These are phyloP conservation scores for Flaveria bidentis DNA, from an alignment of 129 eudicot genomes.

Conservation along the genomic window DNA sequence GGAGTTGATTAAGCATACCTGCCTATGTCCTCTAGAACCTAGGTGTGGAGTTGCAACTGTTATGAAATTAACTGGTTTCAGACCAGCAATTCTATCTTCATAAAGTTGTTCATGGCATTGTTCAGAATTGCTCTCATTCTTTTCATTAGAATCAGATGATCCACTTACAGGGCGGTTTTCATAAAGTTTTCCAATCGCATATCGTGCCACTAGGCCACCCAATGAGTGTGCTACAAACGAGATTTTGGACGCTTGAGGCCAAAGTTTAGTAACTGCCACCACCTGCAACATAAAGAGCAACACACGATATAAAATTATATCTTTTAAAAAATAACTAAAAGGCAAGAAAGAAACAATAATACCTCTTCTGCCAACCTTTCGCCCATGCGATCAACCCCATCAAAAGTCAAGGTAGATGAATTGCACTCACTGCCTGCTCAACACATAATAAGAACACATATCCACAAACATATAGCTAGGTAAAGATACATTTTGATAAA, in stretches of 20 bases:
- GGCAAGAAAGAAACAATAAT: slow-evolving; percentile 25
- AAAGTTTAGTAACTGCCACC: slow-evolving; percentile 49
- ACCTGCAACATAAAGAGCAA: slow-evolving; percentile 52
- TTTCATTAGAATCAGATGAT: slow-evolving; percentile 23
- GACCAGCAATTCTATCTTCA: slow-evolving; percentile 67
- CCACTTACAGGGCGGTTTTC: slow-evolving; percentile 30
- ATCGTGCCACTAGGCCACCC: slow-evolving; percentile 90
- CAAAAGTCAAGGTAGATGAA: slow-evolving; percentile 78
- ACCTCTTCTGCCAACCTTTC: slow-evolving; percentile 97
- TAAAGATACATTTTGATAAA: slow-evolving; percentile 12
- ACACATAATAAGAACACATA: slow-evolving; percentile 15
- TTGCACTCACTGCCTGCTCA: slow-evolving; percentile 87
- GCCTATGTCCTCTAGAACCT: slow-evolving; percentile 86
- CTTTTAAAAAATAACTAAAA: not conserved
- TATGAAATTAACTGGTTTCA: slow-evolving; percentile 83
- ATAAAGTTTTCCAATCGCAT: slow-evolving; percentile 75
- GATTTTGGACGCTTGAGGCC: slow-evolving; percentile 73
- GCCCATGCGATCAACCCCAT: slow-evolving; percentile 95
- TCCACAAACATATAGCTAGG: slow-evolving; percentile 6
- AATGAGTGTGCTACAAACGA: slow-evolving; percentile 90
- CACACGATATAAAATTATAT: not conserved
- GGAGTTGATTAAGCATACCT: slow-evolving; percentile 44
- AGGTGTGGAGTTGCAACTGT: slow-evolving; percentile 95
- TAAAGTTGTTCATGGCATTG: slow-evolving; percentile 26
- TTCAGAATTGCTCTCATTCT: slow-evolving; percentile 15